Base-by-base conservation (phyloP, 805 yeast genomes). In the Ascoidea tarda region DNA sequence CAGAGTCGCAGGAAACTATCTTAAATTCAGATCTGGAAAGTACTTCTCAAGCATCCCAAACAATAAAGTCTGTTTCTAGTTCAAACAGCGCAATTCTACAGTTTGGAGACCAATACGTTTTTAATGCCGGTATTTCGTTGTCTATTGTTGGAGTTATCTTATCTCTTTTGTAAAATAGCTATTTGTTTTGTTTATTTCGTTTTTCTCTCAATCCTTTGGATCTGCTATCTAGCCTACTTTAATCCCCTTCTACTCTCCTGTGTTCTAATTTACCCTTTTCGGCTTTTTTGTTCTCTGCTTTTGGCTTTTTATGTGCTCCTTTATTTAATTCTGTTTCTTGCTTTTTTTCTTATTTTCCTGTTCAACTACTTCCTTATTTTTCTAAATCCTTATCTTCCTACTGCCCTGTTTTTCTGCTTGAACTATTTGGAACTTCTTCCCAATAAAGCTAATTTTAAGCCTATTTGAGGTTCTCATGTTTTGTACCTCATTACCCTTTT, bases 311-410 rank as follows among this genome's bases (percentile, higher is more conserved):
- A 46, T 42, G 16, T 8, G 49, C 45, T 47, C 28, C 46, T 49
- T 51, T 42, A 53, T 52, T 38, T 51, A 33, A 31, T 38, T 51
- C 46, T 6, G 12, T 45, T 50, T 14, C 21, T 46, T 5, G 31
- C 46, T 38, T 51, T 49, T 46, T 47, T 42, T 50, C 54, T 12
- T 16, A 21, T 46, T 45, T 46, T 49, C 55, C 12, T 54, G 49
- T 46, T 54, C 58, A 16, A 48, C 50, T 47, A 49, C 51, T 49
- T 53, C 52, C 38, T 47, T 46, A 16, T 51, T 31, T 1, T 49
- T 50, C 44, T 53, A 21, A n/a, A n/a, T 53, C 52, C 38, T 47
- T 46, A 16, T 51, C 33, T 1, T 49, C 51, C 44, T 53, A 21
- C 28, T 21, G 28, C 28, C 28, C 28, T 21, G 28, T 21, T 3